A percentile compares a stretch with the other conserved stretches of the same genome.
Conservation (phyloP, 805 yeast species). For the Metschnikowia aberdeeniae region DNA sequence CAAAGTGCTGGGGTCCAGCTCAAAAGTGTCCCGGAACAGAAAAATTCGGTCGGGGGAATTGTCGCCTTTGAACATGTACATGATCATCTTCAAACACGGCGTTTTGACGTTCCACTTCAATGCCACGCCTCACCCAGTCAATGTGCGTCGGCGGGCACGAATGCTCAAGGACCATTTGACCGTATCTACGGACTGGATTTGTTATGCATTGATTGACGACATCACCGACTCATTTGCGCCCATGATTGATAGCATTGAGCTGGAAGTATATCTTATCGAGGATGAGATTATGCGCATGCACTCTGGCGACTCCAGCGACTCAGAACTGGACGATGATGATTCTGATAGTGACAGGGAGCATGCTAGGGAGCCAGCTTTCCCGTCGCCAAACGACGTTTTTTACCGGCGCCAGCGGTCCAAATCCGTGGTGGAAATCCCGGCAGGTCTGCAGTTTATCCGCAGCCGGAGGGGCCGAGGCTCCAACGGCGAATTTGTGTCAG, state of each 20-base stretch:
- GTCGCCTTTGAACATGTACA: constrained; percentile 87
- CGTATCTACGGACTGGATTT: constrained; percentile 94
- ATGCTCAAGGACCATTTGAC: constrained; percentile 81
- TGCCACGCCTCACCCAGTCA: constrained; percentile 94
- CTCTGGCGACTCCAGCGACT: constrained; percentile 52
- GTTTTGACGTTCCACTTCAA: constrained; percentile 91
- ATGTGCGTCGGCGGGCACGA: constrained; percentile 90
- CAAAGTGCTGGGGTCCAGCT: constrained; percentile 9
- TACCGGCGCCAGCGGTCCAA: constrained; percentile 34
- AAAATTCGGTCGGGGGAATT: constrained; percentile 53
- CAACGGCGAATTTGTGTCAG: constrained; percentile 11
- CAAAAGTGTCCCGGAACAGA: constrained; percentile 22
- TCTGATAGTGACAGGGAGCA: constrained; percentile 28
- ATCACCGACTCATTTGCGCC: constrained; percentile 98
- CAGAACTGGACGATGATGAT: constrained; percentile 35
- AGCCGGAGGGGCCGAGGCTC: constrained; percentile 14
- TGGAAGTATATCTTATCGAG: constrained; percentile 91
- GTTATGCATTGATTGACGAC: constrained; percentile 94
- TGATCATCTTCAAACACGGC: constrained; percentile 86
- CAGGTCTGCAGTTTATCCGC: constrained; percentile 6
- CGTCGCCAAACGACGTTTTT: constrained; percentile 23
- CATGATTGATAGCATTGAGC: constrained; percentile 88
- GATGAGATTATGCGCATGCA: constrained; percentile 88
- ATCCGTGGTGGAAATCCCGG: constrained; percentile 31
- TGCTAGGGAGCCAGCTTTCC: constrained; percentile 20